Evolutionary conservation across 495 filamentous ascomycete species (phyloP).

Genomic region (Neurospora sp.): DNA sequence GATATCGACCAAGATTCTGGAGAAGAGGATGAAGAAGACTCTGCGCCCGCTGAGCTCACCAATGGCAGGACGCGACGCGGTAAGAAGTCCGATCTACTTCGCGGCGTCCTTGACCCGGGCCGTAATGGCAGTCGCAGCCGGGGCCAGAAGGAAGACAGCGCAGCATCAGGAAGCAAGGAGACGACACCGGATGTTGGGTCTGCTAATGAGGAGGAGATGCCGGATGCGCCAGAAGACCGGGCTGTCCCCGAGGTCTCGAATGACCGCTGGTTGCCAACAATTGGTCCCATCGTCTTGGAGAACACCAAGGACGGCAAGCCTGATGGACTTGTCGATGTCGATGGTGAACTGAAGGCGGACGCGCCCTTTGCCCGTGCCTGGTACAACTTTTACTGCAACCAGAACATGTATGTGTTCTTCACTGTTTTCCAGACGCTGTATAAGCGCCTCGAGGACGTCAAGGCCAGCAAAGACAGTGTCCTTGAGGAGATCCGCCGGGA

Average conservation of each 20-base stretch:
- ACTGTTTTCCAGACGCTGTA: conserved; percentile 83
- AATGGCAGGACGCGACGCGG: conserved; percentile 54
- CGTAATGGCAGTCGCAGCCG: conserved; percentile 52
- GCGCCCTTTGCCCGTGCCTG: conserved; percentile 66
- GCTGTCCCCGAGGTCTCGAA: conserved; percentile 41
- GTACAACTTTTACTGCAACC: conserved; percentile 83
- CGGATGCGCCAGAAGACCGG: conserved; percentile 38
- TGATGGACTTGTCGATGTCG: conserved; percentile 30
- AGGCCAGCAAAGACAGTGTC: conserved; percentile 63
- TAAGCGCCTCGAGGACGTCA: conserved; percentile 70
- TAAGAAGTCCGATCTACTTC: conserved; percentile 71
- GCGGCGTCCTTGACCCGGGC: conserved; percentile 72
- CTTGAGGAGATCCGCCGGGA: conserved; percentile 60
- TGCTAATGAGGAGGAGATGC: conserved; percentile 56
- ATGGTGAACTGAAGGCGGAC: conserved; percentile 63
- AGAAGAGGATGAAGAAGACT: conserved; percentile 64
- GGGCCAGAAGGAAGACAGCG: conserved; percentile 63
- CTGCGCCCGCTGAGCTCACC: conserved; percentile 38
- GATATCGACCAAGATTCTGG: conserved; percentile 54
- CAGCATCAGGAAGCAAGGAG: conserved; percentile 65
- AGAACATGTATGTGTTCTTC: conserved; percentile 87
- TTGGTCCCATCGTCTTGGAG: conserved; percentile 37
- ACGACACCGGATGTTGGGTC: conserved; percentile 76
- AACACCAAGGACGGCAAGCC: conserved; percentile 25
- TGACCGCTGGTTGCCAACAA: conserved; percentile 43